These are phyloP conservation scores for Dothistroma pini DNA, from an alignment of 2,329 filamentous ascomycete genomes.

Conservation along the genomic window DNA sequence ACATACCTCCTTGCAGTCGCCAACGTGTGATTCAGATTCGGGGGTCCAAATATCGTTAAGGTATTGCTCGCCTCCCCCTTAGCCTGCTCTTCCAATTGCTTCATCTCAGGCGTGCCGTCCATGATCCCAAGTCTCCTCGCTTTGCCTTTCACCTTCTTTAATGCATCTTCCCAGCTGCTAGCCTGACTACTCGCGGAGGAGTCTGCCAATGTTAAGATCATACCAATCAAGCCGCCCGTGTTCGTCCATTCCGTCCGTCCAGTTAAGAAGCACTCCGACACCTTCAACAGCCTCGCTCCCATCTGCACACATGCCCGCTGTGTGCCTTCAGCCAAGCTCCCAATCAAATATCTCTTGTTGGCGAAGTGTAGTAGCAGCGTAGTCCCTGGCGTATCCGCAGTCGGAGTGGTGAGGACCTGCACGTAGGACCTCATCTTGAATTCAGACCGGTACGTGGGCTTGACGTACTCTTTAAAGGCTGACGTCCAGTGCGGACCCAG, in stretches of 20 bases:
- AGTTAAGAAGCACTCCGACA: constrained; percentile 77
- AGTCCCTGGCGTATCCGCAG: constrained; percentile 81
- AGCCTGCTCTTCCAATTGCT: constrained; percentile 30
- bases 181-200: constrained; percentile 48
- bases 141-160: constrained; percentile 33
- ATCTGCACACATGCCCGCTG: constrained; percentile 73
- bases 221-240: constrained; percentile 76
- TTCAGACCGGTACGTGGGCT: constrained; percentile 5
- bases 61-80: constrained; percentile 35
- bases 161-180: constrained; percentile 41
- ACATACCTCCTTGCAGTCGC: constrained; percentile 83
- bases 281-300: constrained; percentile 60
- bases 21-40: constrained; percentile 74
- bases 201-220: constrained; percentile 81
- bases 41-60: constrained; percentile 71
- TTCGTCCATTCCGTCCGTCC: constrained; percentile 72
- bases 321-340: constrained; percentile 75
- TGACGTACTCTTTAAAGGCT: not conserved
- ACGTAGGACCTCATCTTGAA: constrained; percentile 65
- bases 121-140: constrained; percentile 33
- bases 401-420: constrained; percentile 76
- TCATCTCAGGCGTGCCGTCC: constrained; percentile 25
- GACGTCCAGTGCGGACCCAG: not conserved
- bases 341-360: constrained; percentile 78
- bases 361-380: constrained; percentile 75